Evolutionary conservation across 2,329 filamentous ascomycete genomes (phyloP).

Genomic region (Talaromyces sp.): DNA sequence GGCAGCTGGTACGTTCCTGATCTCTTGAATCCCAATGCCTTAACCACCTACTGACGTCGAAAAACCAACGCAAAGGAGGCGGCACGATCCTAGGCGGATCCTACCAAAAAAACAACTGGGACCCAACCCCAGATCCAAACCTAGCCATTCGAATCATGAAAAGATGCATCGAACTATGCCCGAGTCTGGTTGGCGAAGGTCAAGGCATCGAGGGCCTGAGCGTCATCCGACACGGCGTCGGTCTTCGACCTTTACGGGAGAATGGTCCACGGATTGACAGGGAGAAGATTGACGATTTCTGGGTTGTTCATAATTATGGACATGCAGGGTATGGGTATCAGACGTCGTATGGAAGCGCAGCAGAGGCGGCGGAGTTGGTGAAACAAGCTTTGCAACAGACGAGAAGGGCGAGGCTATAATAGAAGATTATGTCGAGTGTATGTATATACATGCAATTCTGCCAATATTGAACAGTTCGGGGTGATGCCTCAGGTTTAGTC

Average conservation of each 20-base stretch:
- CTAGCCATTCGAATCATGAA: constrained; percentile 81
- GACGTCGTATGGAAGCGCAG: constrained; percentile 62
- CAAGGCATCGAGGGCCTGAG: constrained; percentile 65
- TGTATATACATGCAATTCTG: background rate
- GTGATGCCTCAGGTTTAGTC: no score
- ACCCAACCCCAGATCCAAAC: constrained; percentile 70
- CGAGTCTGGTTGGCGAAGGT: constrained; percentile 31
- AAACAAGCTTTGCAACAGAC: background rate
- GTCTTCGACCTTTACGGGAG: constrained; percentile 68
- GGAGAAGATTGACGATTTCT: constrained; percentile 59
- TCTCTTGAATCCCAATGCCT: no score
- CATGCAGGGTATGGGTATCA: constrained; percentile 59
- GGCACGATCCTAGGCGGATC: constrained; percentile 84
- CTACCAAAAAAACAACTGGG: constrained; percentile 75
- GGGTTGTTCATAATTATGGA: constrained; percentile 45
- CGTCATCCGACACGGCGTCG: constrained; percentile 76
- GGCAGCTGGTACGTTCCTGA: constrained; percentile 40
- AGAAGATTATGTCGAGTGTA: no score
- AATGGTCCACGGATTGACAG: constrained; percentile 71
- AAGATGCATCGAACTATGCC: constrained; percentile 44
- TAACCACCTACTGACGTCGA: background rate
- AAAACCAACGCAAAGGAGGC: constrained; percentile 43
- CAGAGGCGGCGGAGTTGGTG: constrained; percentile 12
- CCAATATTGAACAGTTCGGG: no score
- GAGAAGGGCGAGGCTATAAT: background rate